Evolutionary conservation across 2,329 filamentous ascomycete species (phyloP).

Genomic region (Gnomoniopsis sp.): DNA sequence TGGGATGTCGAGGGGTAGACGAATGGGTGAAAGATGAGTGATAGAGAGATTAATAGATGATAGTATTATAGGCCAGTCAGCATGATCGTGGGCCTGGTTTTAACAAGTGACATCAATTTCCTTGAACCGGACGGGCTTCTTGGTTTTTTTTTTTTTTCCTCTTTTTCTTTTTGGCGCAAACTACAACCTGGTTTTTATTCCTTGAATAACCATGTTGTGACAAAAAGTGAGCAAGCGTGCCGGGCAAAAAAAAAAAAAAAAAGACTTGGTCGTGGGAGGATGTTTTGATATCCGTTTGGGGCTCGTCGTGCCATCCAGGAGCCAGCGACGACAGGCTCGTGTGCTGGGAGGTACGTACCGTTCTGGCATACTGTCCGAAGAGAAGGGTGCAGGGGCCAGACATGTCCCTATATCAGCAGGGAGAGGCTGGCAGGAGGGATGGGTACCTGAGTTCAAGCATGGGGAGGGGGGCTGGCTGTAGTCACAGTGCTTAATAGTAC

Average conservation of each 20-base stretch:
- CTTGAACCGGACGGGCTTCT: not conserved
- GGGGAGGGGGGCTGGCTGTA: constrained; percentile 14
- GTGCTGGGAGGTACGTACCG: constrained; percentile 12
- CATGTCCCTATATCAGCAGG: constrained; percentile 9
- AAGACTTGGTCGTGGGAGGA: constrained; percentile 6
- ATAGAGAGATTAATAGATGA: constrained; percentile 3
- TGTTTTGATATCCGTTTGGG: constrained; percentile 7
- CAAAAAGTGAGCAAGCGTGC: not conserved
- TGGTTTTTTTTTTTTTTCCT: not conserved
- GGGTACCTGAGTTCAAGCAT: constrained; percentile 8
- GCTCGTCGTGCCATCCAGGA: constrained; percentile 10
- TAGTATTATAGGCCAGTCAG: constrained; percentile 15
- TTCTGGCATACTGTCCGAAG: constrained; percentile 6
- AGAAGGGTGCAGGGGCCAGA: constrained; percentile 8
- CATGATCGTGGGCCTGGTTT: constrained; percentile 12
- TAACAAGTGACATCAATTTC: constrained; percentile 10
- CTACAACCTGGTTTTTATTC: not conserved
- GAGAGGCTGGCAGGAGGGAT: constrained; percentile 1
- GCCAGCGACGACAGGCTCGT: constrained; percentile 8
- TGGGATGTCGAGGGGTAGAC: not conserved
- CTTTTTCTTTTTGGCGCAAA: not conserved
- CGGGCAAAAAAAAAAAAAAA: constrained; percentile 1
- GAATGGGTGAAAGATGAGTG: constrained; percentile 1
- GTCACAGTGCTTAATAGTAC: constrained; percentile 8
- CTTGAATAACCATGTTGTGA: not conserved